Base-by-base conservation (phyloP, 1,284 basidiomycete genomes). In the Melampsora larici-populina region DNA sequence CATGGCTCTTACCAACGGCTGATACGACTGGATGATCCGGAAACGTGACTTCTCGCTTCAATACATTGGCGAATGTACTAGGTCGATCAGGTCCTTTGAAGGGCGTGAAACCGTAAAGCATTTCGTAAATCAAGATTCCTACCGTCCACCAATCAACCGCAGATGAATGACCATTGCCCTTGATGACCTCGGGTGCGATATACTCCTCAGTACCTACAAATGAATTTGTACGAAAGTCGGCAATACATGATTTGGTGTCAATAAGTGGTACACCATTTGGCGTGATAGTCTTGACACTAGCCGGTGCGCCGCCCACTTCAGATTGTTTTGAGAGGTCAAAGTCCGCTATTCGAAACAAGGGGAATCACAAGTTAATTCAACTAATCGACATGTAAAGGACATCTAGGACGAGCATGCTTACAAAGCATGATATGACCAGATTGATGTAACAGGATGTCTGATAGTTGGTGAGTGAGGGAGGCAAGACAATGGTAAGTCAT, bases 121-220 rank as follows among this genome's bases (percentile, higher is more conserved):
- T 99, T 87, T 99, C 97, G 86, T 96, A 97, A 82, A 99, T 94
- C 82, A 99, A 88, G 82, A 99, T 99, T 55, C 97, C 97, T 70
- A 97, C 87, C 46, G 96, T 99, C 97, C 94, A 98, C 96, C 96
- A 99, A 85, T 99, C 97, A 71, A 99, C 97, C 9, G 97, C 94
- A 79, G 93, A 94, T 49, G 96, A 97, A 85, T 99, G 97, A 18
- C 97, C 97, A 84, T 93, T 90, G 64, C 94, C 95, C 82, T 94
- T 93, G 84, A 99, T 99, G 79, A 99, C 97, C 86, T 98, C 96
- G 79, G 96, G 96, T 60, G 96, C 95, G 83, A 98, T 98, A 87
- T 99, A 98, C 86, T 98, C 95, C 88, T 98, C 96, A 48, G 96
- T 99, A 51, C 96, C 96, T 80, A 99, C 96, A 85, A 98, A 98